Evolutionary conservation across 768 basidiomycete species (phyloP), one percentile per base, ranked within the genome.

Genomic region (Psilocybe tampanensis): DNA sequence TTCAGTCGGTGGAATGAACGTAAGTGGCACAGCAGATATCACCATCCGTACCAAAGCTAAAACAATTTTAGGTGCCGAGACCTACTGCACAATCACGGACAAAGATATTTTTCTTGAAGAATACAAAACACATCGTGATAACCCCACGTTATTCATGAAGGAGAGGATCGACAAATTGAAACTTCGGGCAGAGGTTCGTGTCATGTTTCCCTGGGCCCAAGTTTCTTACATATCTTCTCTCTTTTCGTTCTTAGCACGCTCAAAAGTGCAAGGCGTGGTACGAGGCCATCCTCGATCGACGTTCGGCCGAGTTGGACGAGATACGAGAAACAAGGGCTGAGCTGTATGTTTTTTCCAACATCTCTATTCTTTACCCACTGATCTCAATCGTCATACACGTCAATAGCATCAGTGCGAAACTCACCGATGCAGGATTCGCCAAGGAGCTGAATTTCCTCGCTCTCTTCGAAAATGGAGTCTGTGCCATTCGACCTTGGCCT

Each of bases 81-180:
- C 43, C 29, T 63, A 36, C 6, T 70, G 68, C 44, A 55, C 65
- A 2, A 53, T 56, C 13, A 49, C 41, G 15, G 60, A 61, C 8
- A 62, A 58, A 55, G 53, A 66, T 13, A 44, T 42, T 1, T 69
- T 73, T 47, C 19, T 65, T 19, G 50, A 61, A 45, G 57, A 66
- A 1, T 41, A 69, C 18, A 33, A 49, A 2, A 29, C 49, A 9
- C 47, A 48, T 18, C 23, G 48, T 8, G 53, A 43, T 39, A 58
- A 66, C 42, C 47, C 17, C 23, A 23, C 50, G 3, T 56, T 24
- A 12, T 65, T 63, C 32, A 61, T 67, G 29, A 60, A 64, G 43
- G 52, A 44, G 17, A 61, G 48, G 15, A 53, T 34, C 24, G 41
- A 9, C 6, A 39, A 21, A 15, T 4, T 48, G 6, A 44, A 36